A percentile compares a stretch with the other conserved stretches of the same genome.
Conservation (phyloP, 345 rosid genomes). For the Microcos paniculata region DNA sequence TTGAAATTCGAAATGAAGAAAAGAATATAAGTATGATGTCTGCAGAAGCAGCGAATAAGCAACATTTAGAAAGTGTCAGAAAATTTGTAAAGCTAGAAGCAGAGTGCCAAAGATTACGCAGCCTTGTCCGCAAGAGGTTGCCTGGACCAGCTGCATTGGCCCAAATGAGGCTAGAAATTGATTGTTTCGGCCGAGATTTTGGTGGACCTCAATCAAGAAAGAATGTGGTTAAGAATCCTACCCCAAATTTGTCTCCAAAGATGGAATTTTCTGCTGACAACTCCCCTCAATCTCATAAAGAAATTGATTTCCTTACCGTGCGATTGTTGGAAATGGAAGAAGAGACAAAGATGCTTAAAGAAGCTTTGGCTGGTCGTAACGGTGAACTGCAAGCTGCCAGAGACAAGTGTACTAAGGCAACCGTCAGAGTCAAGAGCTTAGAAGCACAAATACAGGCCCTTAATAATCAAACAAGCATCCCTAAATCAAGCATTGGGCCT, state of each 20-base stretch:
- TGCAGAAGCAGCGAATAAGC: no score
- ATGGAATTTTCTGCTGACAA: slow-evolving; percentile 42
- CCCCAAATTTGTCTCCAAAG: slow-evolving; percentile 27
- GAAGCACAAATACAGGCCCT: slow-evolving; percentile 48
- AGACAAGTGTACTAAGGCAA: slow-evolving; percentile 22
- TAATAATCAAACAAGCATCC: slow-evolving; percentile 35
- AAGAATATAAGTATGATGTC: no score
- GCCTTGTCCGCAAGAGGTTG: slow-evolving; percentile 71
- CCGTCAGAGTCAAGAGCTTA: slow-evolving; percentile 54
- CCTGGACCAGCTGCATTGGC: slow-evolving; percentile 95
- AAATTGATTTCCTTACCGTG: slow-evolving; percentile 42
- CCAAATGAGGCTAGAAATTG: slow-evolving; percentile 80
- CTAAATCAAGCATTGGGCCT: slow-evolving; percentile 18
- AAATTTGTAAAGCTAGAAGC: no score
- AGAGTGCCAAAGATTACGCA: no score
- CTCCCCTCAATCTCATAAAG: slow-evolving; percentile 47
- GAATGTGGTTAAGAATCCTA: slow-evolving; percentile 25
- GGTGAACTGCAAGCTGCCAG: slow-evolving; percentile 13
- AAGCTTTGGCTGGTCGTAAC: slow-evolving; percentile 42
- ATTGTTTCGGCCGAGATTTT: slow-evolving; percentile 45
- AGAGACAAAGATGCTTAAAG: slow-evolving; percentile 75
- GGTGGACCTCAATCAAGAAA: slow-evolving; percentile 39
- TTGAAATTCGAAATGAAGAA: no score
- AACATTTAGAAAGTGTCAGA: no score
- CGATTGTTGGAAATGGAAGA: slow-evolving; percentile 62